Evolutionary conservation across 345 rosid species (phyloP), one percentile per base, ranked within the genome.

Genomic region (Laguncularia racemosa): DNA sequence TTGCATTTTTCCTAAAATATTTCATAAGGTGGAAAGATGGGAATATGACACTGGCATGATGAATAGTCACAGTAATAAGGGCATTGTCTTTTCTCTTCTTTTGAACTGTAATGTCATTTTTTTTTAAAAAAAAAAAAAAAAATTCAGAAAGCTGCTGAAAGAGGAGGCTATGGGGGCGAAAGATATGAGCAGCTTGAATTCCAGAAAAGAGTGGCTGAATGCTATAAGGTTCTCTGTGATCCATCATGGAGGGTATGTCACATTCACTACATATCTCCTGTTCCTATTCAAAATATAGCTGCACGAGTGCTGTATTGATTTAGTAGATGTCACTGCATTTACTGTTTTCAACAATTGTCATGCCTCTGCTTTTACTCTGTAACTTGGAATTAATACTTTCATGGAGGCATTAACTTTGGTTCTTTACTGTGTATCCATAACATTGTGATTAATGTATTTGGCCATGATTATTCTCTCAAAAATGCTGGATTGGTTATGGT

Each of bases 101-200:
- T 50, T 48, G 49, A 49, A 53, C 40, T 23, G 0, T 21, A 14
- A 33, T 46, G 44, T 23, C 26, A 11, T 52, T 53, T 20, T 21
- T 49, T n/a, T n/a, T n/a, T n/a, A n/a, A n/a, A n/a, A n/a, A n/a
- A n/a, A n/a, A n/a, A n/a, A n/a, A n/a, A 43, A 18, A 58, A 56
- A 46, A 60, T 28, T 38, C 81, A 86, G 81, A 86, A 75, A 84
- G 97, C 98, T 64, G 89, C 97, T 0, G 89, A 89, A 66, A 86
- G 98, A 80, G 97, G 98, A 59, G 99, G 97, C 58, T 89, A 85
- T 56, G 96, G 99, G 44, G 86, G 72, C 16, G 99, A 92, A 84
- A 81, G 97, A 66, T 92, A 92, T 20, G 99, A 92, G 65, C 74
- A 69, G 28, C 78, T 89, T 28, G 96, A 92, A 68, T 86, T 92